Evolutionary conservation across 148 eudicot genomes (phyloP).

Genomic region (Mesembryanthemum crystallinum): DNA sequence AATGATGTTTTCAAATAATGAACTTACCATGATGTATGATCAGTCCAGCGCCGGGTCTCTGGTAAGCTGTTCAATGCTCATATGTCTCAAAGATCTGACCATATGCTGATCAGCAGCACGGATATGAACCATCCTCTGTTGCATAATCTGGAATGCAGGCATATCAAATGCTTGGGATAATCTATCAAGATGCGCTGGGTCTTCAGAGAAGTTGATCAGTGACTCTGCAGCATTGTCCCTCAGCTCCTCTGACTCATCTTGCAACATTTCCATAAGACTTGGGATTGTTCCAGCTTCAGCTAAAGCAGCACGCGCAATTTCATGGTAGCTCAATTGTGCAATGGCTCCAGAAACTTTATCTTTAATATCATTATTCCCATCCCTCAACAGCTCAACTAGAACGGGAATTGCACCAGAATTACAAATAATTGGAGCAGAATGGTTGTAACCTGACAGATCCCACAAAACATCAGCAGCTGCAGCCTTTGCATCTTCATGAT

Average conservation of each 20-base stretch:
- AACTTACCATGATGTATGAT: constrained; percentile 15
- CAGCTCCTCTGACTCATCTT: constrained; percentile 48
- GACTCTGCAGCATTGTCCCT: constrained; percentile 57
- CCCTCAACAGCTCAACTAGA: constrained; percentile 43
- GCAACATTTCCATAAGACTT: constrained; percentile 41
- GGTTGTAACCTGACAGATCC: constrained; percentile 43
- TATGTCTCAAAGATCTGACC: constrained; percentile 36
- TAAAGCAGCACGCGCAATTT: constrained; percentile 36
- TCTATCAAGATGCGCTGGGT: constrained; percentile 38
- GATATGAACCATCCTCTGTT: constrained; percentile 35
- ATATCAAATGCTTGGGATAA: constrained; percentile 30
- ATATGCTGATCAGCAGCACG: constrained; percentile 32
- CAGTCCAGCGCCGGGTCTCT: constrained; percentile 31
- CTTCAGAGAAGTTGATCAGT: constrained; percentile 41
- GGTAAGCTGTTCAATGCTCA: constrained; percentile 34
- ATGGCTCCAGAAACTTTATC: constrained; percentile 49
- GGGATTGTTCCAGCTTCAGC: constrained; percentile 48
- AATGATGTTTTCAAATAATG: not conserved
- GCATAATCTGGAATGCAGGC: constrained; percentile 46
- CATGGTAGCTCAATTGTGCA: constrained; percentile 45
- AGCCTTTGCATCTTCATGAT: constrained; percentile 37
- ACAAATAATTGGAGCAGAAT: constrained; percentile 28
- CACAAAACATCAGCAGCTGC: constrained; percentile 52
- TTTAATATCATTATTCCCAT: constrained; percentile 29
- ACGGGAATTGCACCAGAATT: constrained; percentile 45